Base-by-base conservation (phyloP, 192 early-diverging fungal species). In the Backusella australiensis region DNA sequence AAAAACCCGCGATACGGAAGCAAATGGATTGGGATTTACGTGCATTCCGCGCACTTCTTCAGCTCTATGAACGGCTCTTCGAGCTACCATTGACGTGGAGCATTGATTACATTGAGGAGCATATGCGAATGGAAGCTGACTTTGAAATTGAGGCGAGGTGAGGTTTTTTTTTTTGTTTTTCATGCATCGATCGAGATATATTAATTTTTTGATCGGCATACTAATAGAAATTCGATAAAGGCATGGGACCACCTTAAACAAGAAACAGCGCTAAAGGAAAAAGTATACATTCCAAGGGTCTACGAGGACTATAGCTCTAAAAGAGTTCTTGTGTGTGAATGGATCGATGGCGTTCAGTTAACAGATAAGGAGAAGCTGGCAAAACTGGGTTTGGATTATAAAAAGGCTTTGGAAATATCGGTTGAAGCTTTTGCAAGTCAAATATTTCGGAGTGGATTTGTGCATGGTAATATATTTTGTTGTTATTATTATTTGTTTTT, bases 1-100 rank as follows among this genome's bases (percentile, higher is more conserved):
- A 98, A 74, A 98, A 97, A 74, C 97, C 96, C 0, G 93, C 92
- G 75, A 96, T 98, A 41, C 80, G 75, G 66, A 76, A 87, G 36
- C 97, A 98, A 82, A 95, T 97, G 34, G 89, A 86, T 41, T 92
- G 91, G 89, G 97, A 98, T 80, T 74, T 98, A 75, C 79, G 89
- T 34, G 90, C 91, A 6, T 89, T 91, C 69, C 82, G 89, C 14
- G 42, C 89, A 32, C 81, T 96, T 26, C 82, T 92, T 36, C 72
- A 83, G 21, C 63, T 86, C 1, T 87, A 96, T 38, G 93, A 97
- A 81, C 81, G 81, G 6, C 77, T 94, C 14, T 98, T 97, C 85
- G 94, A 94, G 11, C 78, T 97, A 38, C 94, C 94, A 23, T 75
- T 97, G 79, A 84, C 88, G 35, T 98, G 94, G 91, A 89, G 89